phyloP scores from a whole-genome alignment of 1,139 yeast species.

The Tardiomyces digboiensis region DNA sequence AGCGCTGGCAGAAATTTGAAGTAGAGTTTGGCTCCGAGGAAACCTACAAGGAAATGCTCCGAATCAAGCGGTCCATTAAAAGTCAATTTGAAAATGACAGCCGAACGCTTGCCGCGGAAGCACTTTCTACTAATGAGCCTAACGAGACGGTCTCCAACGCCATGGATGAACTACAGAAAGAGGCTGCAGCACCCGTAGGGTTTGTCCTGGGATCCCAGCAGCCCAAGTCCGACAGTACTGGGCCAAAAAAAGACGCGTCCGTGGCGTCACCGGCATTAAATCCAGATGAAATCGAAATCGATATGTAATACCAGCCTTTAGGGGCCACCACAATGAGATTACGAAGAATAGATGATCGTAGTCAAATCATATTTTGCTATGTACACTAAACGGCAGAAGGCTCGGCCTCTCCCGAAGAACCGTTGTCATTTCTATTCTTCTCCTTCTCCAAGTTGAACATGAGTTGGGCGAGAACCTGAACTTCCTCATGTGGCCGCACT shows the following conservation, averaged over 20 bases:
- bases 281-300: conserved; percentile 1
- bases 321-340: too few species aligned
- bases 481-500: neutral
- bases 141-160: neutral
- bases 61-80: conserved; percentile 47
- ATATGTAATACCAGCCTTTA: too few species aligned
- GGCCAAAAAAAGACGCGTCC: neutral
- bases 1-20: conserved; percentile 67
- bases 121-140: neutral
- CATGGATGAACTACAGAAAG: neutral
- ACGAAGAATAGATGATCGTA: too few species aligned
- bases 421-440: too few species aligned
- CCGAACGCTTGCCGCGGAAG: neutral
- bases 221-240: neutral
- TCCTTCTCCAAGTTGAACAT: conserved; percentile 9
- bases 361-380: neutral
- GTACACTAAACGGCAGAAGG: neutral
- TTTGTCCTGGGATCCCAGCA: neutral
- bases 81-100: conserved; percentile 30
- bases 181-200: neutral
- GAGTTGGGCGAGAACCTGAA: neutral
- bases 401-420: neutral
- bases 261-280: neutral
- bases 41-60: conserved; percentile 66
- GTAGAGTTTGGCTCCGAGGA: conserved; percentile 58